Evolutionary conservation across 1,284 basidiomycete species (phyloP).

Genomic region (Boletellus deceptivus): DNA sequence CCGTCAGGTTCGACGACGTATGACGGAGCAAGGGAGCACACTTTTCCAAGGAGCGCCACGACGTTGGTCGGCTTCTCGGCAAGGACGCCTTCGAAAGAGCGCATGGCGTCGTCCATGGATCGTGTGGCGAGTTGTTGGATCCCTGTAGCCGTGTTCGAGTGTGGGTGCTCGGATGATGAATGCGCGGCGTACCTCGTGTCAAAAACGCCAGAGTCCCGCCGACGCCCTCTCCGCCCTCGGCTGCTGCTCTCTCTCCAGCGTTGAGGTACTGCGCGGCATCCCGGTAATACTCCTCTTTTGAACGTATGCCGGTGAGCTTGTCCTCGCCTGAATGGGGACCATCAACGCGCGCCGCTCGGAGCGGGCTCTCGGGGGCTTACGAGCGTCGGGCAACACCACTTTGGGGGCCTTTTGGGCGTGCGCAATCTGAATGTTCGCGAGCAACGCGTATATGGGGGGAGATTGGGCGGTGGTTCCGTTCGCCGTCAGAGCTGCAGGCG

Average conservation of each 20-base stretch:
- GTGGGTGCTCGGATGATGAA: neutral
- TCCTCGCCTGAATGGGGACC: constrained; percentile 61
- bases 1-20: neutral
- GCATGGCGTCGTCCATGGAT: constrained; percentile 74
- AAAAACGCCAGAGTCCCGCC: constrained; percentile 58
- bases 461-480: constrained; percentile 47
- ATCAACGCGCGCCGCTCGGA: constrained; percentile 9
- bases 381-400: constrained; percentile 65
- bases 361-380: constrained; percentile 42
- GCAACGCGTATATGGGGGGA: constrained; percentile 71
- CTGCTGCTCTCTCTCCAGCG: constrained; percentile 52
- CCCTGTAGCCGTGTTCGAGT: constrained; percentile 42
- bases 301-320: constrained; percentile 53
- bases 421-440: constrained; percentile 81
- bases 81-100: constrained; percentile 82
- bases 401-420: constrained; percentile 82
- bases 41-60: constrained; percentile 78
- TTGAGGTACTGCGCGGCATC: constrained; percentile 74
- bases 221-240: constrained; percentile 50
- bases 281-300: constrained; percentile 68
- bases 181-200: constrained; percentile 54
- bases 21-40: constrained; percentile 22
- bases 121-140: constrained; percentile 80
- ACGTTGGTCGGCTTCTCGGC: constrained; percentile 78
- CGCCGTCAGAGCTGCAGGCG: constrained; percentile 48